A percentile compares a stretch with the other conserved stretches of the same genome.
These are phyloP conservation scores for Aspergillus ruber DNA, from an alignment of 2,329 filamentous ascomycete genomes.

Conservation along the genomic window DNA sequence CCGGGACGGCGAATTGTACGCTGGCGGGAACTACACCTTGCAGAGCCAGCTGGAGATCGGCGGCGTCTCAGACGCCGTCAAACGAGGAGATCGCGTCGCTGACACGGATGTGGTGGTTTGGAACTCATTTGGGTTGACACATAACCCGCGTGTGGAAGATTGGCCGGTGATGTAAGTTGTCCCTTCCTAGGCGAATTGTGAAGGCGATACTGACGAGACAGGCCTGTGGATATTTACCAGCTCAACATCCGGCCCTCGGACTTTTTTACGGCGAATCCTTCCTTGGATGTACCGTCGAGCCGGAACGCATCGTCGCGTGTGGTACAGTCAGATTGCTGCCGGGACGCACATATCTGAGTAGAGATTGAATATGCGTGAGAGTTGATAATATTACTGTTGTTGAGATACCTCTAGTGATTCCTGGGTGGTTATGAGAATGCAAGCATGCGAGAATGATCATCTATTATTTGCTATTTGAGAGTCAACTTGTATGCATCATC, in stretches of 20 bases:
- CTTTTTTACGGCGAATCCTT: constrained; percentile 50
- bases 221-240: constrained; percentile 33
- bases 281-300: constrained; percentile 46
- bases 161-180: constrained; percentile 38
- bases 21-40: constrained; percentile 51
- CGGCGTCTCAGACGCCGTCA: constrained; percentile 28
- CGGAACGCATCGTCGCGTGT: constrained; percentile 29
- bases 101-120: constrained; percentile 41
- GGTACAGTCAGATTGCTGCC: constrained; percentile 26
- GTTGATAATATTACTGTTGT: not conserved
- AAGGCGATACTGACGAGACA: constrained; percentile 10
- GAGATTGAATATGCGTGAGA: not conserved
- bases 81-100: constrained; percentile 25
- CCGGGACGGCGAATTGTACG: constrained; percentile 46
- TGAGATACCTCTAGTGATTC: no score
- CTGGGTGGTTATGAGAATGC: no score
- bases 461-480: no score
- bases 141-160: constrained; percentile 40
- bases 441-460: no score
- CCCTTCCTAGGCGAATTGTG: not conserved
- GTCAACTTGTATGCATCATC: not conserved
- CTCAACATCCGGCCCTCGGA: constrained; percentile 44
- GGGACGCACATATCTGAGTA: constrained; percentile 23
- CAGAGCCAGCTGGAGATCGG: constrained; percentile 40
- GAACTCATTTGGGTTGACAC: constrained; percentile 40